Percentiles rank a stretch among this genome's conserved stretches.
Conservation (phyloP, 495 filamentous ascomycete species). For the Penicillium salamii region DNA sequence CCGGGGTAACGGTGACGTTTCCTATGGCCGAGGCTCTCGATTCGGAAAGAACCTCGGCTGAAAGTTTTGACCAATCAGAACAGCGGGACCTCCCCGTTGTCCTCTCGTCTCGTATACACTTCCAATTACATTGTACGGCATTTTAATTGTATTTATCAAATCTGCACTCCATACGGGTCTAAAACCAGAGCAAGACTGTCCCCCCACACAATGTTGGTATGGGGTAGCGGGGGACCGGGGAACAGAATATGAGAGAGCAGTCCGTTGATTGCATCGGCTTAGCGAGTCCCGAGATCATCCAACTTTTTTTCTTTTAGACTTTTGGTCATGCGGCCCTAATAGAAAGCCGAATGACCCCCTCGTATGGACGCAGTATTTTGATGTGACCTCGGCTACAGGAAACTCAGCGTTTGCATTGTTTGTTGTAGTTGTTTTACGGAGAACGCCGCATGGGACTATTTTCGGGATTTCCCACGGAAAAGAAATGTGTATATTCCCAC, state of each 20-base stretch:
- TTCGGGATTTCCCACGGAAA: no score
- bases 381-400: not conserved
- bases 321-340: not conserved
- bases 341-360: no score
- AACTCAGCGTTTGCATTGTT: not conserved
- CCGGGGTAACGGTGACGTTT: not conserved
- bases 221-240: constrained; percentile 3
- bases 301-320: not conserved
- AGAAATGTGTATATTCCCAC: not conserved
- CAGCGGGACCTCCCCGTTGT: not conserved
- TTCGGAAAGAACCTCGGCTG: constrained; percentile 5
- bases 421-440: not conserved
- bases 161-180: no score
- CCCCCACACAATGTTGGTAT: not conserved
- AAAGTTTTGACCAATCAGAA: not conserved
- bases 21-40: constrained; percentile 5
- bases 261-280: not conserved
- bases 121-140: no score
- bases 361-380: no score
- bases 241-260: no score
- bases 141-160: no score
- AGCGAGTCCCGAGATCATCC: constrained; percentile 1
- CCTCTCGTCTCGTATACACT: not conserved
- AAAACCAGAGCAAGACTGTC: no score
- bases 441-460: no score